phyloP scores from a whole-genome alignment of 2,329 filamentous ascomycete species.

The Neofusicoccum kwambonambiense region DNA sequence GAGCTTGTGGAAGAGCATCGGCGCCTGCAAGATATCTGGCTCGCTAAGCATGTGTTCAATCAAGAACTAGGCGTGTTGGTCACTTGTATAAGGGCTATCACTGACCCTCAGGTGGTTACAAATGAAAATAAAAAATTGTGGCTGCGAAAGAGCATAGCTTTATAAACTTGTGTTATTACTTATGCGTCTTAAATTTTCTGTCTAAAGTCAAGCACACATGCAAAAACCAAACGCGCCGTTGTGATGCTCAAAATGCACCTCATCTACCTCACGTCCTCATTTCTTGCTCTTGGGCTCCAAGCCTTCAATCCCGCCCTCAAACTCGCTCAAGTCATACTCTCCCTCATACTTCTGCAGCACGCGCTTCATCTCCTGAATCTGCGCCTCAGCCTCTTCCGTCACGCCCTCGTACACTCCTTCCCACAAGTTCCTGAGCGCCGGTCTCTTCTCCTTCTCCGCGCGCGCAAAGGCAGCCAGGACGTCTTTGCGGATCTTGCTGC shows the following conservation, averaged over 20 bases:
- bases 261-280: background rate
- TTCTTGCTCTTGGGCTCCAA: slow-evolving; percentile 42
- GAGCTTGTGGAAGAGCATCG: too few species aligned
- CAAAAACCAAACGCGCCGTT: background rate
- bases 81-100: too few species aligned
- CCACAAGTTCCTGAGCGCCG: slow-evolving; percentile 70
- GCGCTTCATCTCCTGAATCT: slow-evolving; percentile 74
- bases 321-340: slow-evolving; percentile 82
- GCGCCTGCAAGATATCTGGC: too few species aligned
- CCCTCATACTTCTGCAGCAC: slow-evolving; percentile 82
- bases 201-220: too few species aligned
- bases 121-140: too few species aligned
- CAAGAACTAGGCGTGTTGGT: too few species aligned
- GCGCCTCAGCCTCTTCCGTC: slow-evolving; percentile 72
- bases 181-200: too few species aligned
- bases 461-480: slow-evolving; percentile 80
- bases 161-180: too few species aligned
- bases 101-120: too few species aligned
- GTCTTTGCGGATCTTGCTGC: slow-evolving; percentile 67
- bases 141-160: too few species aligned
- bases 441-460: slow-evolving; percentile 80
- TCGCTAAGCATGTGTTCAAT: too few species aligned
- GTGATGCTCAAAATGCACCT: background rate
- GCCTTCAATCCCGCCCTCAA: slow-evolving; percentile 70
- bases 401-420: slow-evolving; percentile 86